Evolutionary conservation across 1,139 yeast species (phyloP).

Genomic region (Sugiyamaella pinicola): DNA sequence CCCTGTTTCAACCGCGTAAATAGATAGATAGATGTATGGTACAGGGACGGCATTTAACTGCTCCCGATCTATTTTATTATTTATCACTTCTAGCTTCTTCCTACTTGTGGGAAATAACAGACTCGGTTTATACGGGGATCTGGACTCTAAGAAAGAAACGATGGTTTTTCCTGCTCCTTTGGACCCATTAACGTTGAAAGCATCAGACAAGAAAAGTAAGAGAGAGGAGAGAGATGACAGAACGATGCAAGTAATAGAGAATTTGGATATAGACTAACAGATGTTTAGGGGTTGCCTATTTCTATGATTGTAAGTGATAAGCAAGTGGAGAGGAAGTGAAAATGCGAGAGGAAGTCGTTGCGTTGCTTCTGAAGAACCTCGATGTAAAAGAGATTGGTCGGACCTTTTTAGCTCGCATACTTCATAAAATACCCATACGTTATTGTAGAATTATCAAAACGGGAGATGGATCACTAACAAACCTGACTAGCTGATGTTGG

Average conservation of each 20-base stretch:
- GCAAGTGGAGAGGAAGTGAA: too few species aligned
- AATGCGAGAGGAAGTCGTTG: too few species aligned
- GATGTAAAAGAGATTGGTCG: too few species aligned
- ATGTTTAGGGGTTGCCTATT: slow-evolving; percentile 57
- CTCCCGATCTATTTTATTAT: too few species aligned
- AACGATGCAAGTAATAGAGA: slow-evolving; percentile 15
- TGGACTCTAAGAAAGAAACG: slow-evolving; percentile 3
- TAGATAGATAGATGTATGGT: background rate
- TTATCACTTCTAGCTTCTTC: too few species aligned
- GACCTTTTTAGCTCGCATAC: too few species aligned
- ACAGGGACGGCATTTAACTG: too few species aligned
- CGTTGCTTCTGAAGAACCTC: too few species aligned
- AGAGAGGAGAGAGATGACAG: slow-evolving; percentile 1
- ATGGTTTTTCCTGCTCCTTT: slow-evolving; percentile 48
- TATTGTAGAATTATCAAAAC: too few species aligned
- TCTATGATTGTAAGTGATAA: slow-evolving; percentile 51
- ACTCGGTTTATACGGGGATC: background rate
- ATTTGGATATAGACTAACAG: slow-evolving; percentile 18
- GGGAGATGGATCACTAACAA: slow-evolving; percentile 19
- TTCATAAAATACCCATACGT: too few species aligned
- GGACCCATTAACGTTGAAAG: slow-evolving; percentile 59
- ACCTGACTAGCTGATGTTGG: slow-evolving; percentile 74
- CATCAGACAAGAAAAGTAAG: slow-evolving; percentile 59
- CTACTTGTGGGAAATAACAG: too few species aligned
- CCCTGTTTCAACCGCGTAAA: background rate